Percentiles rank a stretch among this genome's conserved stretches.
phyloP scores from a whole-genome alignment of 176 grass and related monocot species.

The Poa annua region DNA sequence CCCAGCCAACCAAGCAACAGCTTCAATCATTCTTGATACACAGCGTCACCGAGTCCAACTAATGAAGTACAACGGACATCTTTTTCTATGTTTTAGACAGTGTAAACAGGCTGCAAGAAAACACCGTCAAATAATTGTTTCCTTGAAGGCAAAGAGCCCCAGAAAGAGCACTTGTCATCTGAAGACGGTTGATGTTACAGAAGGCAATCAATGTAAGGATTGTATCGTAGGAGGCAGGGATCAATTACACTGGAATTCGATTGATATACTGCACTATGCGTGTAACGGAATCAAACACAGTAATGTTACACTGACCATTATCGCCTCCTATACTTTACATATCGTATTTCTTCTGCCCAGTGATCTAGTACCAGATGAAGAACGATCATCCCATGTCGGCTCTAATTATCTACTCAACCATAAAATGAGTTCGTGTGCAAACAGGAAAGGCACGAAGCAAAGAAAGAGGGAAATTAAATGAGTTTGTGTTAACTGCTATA shows the following conservation, averaged over 20 bases:
- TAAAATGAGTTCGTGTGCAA: neutral
- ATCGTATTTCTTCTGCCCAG: neutral
- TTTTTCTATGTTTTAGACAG: neutral
- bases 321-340: neutral
- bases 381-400: neutral
- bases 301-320: neutral
- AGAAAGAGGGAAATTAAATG: neutral
- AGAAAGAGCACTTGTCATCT: neutral
- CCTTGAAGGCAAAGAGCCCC: neutral
- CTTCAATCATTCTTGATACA: too few relatives aligned
- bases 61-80: neutral
- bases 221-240: neutral
- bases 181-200: neutral
- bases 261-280: neutral
- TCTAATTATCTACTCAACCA: conserved; percentile 2
- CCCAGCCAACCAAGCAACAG: too few relatives aligned
- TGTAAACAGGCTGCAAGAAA: neutral
- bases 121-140: neutral
- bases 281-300: neutral
- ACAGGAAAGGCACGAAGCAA: conserved; percentile 2
- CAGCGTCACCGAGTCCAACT: neutral
- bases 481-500: neutral
- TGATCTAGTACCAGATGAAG: neutral
- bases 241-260: neutral
- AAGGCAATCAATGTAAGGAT: neutral